These are phyloP conservation scores for Baudoinia panamericana DNA, from an alignment of 495 filamentous ascomycete species.

Conservation along the genomic window DNA sequence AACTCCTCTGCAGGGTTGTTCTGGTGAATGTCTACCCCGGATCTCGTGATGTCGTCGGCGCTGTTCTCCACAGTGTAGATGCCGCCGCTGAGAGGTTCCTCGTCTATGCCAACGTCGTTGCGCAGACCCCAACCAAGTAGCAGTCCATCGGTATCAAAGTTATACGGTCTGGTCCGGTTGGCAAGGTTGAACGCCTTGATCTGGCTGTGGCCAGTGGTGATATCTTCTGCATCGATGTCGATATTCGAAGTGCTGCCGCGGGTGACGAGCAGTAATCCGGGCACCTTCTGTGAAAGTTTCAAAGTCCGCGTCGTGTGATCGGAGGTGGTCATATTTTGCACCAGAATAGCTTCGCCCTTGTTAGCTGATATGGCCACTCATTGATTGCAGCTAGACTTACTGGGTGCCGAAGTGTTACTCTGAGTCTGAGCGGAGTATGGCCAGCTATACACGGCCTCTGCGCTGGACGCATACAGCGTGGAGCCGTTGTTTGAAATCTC, in stretches of 20 bases:
- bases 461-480: conserved; percentile 51
- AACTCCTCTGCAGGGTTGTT: conserved; percentile 65
- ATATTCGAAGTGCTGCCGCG: conserved; percentile 50
- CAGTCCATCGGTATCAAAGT: conserved; percentile 38
- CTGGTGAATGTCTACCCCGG: conserved; percentile 47
- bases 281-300: conserved; percentile 38
- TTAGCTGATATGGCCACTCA: too few species aligned
- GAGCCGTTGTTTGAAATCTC: conserved; percentile 46
- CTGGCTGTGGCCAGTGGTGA: conserved; percentile 44
- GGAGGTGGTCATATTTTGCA: conserved; percentile 44
- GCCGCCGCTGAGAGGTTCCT: conserved; percentile 39
- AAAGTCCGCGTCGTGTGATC: conserved; percentile 55
- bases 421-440: conserved; percentile 40
- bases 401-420: conserved; percentile 32
- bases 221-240: conserved; percentile 36
- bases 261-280: conserved; percentile 45
- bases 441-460: conserved; percentile 45
- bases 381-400: too few species aligned
- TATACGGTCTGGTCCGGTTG: conserved; percentile 30
- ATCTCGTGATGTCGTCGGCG: conserved; percentile 47
- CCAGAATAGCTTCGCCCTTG: too few species aligned
- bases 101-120: conserved; percentile 55
- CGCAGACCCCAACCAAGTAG: conserved; percentile 59
- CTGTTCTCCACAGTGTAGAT: conserved; percentile 65
- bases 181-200: conserved; percentile 52